Base-by-base conservation (phyloP, 371 early-diverging fungal species). In the Mucor ambiguus region DNA sequence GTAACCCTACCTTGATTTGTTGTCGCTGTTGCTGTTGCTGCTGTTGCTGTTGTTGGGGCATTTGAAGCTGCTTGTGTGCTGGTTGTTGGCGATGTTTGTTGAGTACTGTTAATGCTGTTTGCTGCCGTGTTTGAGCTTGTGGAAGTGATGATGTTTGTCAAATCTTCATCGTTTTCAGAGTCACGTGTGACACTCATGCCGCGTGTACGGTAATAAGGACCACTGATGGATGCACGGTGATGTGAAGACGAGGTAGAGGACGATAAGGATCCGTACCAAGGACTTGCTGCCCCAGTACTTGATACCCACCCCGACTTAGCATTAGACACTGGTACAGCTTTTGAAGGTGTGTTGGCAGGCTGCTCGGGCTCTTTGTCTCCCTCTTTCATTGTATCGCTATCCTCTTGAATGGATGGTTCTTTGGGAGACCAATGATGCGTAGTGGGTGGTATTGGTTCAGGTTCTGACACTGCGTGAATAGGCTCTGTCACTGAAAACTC, bases 151-250 rank as follows among this genome's bases (percentile, higher is more conserved):
- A 65, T 60, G 65, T 63, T 37, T 30, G 69, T 30, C 24, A 61
- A 44, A 38, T 76, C 76, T 29, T 83, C 83, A 38, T 77, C 80
- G 16, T 61, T 64, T 56, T 83, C 83, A 46, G 65, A 59, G 20
- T 79, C 78, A 56, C 75, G 76, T 35, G 73, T 75, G 48, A 83
- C 68, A 60, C 83, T 83, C 73, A 78, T 73, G 37, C 80, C 80
- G 43, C 83, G 78, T 18, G 83, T 70, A 43, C 83, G 80, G 63
- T 83, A 83, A 61, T 83, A 83, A 10, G 83, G 83, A 10, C 83
- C 83, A 35, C 79, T 72, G 29, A 83, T 79, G 26, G 83, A 83
- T 8, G 76, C 74, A 57, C 83, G 72, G 49, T 76, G 83, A 44
- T 78, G 77, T 16, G 73, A 69, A 12, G 79, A 77, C 1, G 81